These are phyloP conservation scores for Arthrobotrys conoides DNA, from an alignment of 2,329 filamentous ascomycete species.

Conservation along the genomic window DNA sequence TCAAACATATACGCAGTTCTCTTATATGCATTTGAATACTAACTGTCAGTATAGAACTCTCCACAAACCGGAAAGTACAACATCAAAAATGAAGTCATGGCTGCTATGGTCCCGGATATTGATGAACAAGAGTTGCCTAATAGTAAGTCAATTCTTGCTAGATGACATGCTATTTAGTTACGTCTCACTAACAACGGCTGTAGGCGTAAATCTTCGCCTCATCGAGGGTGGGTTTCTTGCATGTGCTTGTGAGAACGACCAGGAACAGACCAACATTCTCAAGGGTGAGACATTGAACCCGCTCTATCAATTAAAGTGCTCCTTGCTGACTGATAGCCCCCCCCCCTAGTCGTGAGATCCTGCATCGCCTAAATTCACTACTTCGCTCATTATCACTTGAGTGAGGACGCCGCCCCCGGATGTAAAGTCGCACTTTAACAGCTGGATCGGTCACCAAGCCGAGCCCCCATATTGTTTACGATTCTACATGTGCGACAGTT, in stretches of 20 bases:
- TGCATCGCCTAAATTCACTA: constrained; percentile 49
- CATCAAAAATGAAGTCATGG: constrained; percentile 81
- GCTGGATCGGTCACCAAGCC: constrained; percentile 7
- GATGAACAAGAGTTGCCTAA: constrained; percentile 94
- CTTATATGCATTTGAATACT: constrained; percentile 61
- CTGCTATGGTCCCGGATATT: constrained; percentile 85
- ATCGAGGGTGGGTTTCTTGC: constrained; percentile 75
- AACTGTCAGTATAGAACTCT: constrained; percentile 68
- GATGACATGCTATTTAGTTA: constrained; percentile 68
- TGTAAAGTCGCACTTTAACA: constrained; percentile 5
- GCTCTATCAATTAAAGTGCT: not conserved
- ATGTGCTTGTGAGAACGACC: constrained; percentile 74
- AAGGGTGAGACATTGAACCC: constrained; percentile 68
- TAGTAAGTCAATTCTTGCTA: constrained; percentile 71
- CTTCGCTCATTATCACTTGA: not conserved
- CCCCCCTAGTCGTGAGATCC: constrained; percentile 48
- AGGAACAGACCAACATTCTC: constrained; percentile 71
- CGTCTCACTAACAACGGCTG: constrained; percentile 19
- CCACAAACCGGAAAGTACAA: constrained; percentile 83
- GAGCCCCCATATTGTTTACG: constrained; percentile 16
- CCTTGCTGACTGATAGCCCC: constrained; percentile 18
- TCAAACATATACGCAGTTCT: not conserved
- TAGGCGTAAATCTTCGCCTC: constrained; percentile 74
- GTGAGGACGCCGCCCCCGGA: not conserved
- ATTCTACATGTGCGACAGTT: constrained; percentile 39